Evolutionary conservation across 1,284 basidiomycete species (phyloP).

Genomic region (Pterula multifida): DNA sequence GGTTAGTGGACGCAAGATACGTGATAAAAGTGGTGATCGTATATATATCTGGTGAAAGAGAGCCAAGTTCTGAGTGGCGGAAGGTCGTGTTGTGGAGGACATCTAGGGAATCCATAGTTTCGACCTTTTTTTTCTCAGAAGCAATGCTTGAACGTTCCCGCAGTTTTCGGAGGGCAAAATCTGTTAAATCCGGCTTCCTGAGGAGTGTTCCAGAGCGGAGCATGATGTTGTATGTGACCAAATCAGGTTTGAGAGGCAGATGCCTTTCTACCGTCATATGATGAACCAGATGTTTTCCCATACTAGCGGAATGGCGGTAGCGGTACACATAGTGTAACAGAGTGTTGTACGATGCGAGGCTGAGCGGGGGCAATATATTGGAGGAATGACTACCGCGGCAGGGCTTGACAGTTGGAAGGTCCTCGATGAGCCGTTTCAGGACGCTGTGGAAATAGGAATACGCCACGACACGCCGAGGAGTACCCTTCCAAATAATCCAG

Average conservation of each 20-base stretch:
- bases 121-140: neutral
- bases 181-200: slow-evolving; percentile 30
- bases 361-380: slow-evolving; percentile 22
- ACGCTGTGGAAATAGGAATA: slow-evolving; percentile 47
- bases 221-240: slow-evolving; percentile 44
- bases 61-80: neutral
- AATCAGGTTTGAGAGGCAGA: slow-evolving; percentile 29
- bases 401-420: slow-evolving; percentile 15
- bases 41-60: slow-evolving; percentile 20
- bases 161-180: slow-evolving; percentile 22
- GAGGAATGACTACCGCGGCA: neutral
- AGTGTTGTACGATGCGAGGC: slow-evolving; percentile 40
- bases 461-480: slow-evolving; percentile 26
- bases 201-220: slow-evolving; percentile 42
- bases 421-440: slow-evolving; percentile 31
- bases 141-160: slow-evolving; percentile 4
- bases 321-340: slow-evolving; percentile 56
- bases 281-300: slow-evolving; percentile 35
- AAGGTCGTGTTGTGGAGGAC: neutral
- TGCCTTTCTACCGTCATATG: slow-evolving; percentile 38
- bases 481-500: slow-evolving; percentile 25
- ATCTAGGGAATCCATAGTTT: neutral
- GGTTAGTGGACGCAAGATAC: slow-evolving; percentile 39
- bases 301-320: slow-evolving; percentile 35
- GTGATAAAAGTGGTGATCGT: slow-evolving; percentile 42